These are phyloP conservation scores for Ramichloridium luteum DNA, from an alignment of 2,329 filamentous ascomycete genomes.

Conservation along the genomic window DNA sequence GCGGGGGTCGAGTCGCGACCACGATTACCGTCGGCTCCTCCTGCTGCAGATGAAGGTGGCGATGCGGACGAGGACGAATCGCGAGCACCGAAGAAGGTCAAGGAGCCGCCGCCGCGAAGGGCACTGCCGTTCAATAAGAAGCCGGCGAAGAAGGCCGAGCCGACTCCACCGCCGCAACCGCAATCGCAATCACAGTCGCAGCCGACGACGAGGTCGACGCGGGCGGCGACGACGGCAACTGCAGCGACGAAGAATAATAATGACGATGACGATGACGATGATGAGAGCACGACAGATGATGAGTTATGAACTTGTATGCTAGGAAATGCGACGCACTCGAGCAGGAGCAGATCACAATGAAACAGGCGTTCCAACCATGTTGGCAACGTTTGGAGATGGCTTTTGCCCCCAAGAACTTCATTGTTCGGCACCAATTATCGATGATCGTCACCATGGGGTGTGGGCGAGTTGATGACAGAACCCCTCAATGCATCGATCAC, in stretches of 20 bases:
- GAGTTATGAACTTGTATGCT: no score
- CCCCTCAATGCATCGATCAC: no score
- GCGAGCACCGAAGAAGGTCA: slow-evolving; percentile 1
- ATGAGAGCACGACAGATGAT: slow-evolving; percentile 25
- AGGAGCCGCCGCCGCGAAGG: slow-evolving; percentile 10
- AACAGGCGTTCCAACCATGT: not conserved
- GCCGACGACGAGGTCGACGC: no score
- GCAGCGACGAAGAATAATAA: slow-evolving; percentile 5
- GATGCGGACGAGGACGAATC: slow-evolving; percentile 2
- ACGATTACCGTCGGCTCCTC: no score
- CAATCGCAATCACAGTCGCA: no score
- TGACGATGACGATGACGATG: slow-evolving; percentile 20
- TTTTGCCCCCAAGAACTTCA: not conserved
- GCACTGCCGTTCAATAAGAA: slow-evolving; percentile 13
- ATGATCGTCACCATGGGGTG: slow-evolving; percentile 1
- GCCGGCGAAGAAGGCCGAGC: slow-evolving; percentile 7
- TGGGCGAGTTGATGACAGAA: not conserved
- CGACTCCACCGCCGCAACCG: slow-evolving; percentile 8
- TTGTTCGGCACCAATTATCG: not conserved
- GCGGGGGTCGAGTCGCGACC: slow-evolving; percentile 3
- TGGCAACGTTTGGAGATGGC: not conserved
- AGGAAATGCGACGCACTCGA: no score
- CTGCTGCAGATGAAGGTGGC: no score
- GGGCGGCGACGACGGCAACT: no score
- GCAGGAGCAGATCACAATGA: no score